Percentiles rank a stretch among this genome's conserved stretches.
These are phyloP conservation scores for Physaria fendleri DNA, from an alignment of 345 rosid species.

Conservation along the genomic window DNA sequence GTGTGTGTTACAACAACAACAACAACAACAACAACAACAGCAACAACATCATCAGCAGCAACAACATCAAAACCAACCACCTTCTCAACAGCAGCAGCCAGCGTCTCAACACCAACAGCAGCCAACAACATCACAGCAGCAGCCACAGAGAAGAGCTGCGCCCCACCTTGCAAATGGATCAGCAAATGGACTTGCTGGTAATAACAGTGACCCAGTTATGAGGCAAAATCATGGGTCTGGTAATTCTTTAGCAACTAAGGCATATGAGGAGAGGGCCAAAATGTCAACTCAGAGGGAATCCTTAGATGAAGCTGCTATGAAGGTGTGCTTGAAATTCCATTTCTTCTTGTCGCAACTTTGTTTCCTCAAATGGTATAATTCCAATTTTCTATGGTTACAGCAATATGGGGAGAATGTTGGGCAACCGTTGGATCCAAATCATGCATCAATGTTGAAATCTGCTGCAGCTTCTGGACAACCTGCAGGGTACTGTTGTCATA, in stretches of 20 bases:
- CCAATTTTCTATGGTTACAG: conserved; percentile 41
- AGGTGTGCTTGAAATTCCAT: conserved; percentile 34
- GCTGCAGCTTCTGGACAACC: conserved; percentile 70
- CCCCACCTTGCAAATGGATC: conserved; percentile 72
- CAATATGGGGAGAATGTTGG: conserved; percentile 80
- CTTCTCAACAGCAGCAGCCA: conserved; percentile 46
- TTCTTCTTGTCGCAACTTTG: background rate
- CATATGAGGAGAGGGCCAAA: conserved; percentile 86
- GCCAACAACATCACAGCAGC: conserved; percentile 44
- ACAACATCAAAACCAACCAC: conserved; percentile 42
- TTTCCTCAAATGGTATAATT: background rate
- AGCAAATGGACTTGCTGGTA: conserved; percentile 74
- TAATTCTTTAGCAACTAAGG: conserved; percentile 73
- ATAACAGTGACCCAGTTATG: conserved; percentile 57
- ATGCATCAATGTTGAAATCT: conserved; percentile 82
- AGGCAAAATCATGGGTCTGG: conserved; percentile 76
- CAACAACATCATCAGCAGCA: conserved; percentile 36
- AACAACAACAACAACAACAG: conserved; percentile 33
- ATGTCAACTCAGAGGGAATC: conserved; percentile 79
- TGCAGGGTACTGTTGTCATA: conserved; percentile 62
- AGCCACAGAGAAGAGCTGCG: conserved; percentile 72
- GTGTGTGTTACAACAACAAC: conserved; percentile 29
- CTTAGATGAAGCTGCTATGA: conserved; percentile 72
- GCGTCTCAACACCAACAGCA: conserved; percentile 56
- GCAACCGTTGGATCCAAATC: conserved; percentile 82